Conservation (phyloP, 805 yeast genomes). For the Pichia manshurica region DNA sequence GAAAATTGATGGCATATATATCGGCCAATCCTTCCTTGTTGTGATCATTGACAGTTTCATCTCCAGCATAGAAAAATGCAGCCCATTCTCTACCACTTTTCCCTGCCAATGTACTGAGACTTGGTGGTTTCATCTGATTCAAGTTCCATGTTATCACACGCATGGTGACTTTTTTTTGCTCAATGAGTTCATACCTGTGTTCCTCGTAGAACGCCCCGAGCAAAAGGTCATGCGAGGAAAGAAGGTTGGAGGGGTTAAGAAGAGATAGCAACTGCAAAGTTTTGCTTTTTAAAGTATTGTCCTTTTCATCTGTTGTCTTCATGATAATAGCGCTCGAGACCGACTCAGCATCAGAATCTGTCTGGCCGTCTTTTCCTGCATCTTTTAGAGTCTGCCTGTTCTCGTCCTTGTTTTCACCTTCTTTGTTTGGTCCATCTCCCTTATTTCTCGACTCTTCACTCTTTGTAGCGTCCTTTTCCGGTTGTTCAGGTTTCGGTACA, state of each 20-base stretch:
- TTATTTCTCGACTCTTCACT: too few species aligned
- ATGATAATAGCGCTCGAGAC: neutral
- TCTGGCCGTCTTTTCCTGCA: neutral
- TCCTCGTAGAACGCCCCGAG: constrained; percentile 13
- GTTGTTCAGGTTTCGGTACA: constrained; percentile 2
- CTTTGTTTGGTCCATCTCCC: neutral
- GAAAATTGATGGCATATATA: constrained; percentile 40
- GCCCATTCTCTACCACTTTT: constrained; percentile 12
- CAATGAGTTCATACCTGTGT: constrained; percentile 1
- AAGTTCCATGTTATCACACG: constrained; percentile 38
- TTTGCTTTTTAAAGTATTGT: constrained; percentile 4
- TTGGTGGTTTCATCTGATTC: constrained; percentile 21
- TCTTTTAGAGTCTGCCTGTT: neutral
- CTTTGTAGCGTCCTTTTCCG: neutral
- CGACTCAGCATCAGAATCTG: neutral
- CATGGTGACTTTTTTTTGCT: constrained; percentile 13
- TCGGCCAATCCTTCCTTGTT: constrained; percentile 22
- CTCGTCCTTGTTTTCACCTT: neutral
- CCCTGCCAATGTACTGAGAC: constrained; percentile 6
- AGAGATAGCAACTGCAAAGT: constrained; percentile 17
- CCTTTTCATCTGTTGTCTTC: neutral
- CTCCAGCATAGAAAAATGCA: constrained; percentile 11
- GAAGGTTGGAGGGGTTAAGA: constrained; percentile 26
- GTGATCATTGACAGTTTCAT: neutral
- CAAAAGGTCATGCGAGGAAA: constrained; percentile 18